Evolutionary conservation across 164 flowering plant genomes (phyloP).

Genomic region (Liriodendron chinense): DNA sequence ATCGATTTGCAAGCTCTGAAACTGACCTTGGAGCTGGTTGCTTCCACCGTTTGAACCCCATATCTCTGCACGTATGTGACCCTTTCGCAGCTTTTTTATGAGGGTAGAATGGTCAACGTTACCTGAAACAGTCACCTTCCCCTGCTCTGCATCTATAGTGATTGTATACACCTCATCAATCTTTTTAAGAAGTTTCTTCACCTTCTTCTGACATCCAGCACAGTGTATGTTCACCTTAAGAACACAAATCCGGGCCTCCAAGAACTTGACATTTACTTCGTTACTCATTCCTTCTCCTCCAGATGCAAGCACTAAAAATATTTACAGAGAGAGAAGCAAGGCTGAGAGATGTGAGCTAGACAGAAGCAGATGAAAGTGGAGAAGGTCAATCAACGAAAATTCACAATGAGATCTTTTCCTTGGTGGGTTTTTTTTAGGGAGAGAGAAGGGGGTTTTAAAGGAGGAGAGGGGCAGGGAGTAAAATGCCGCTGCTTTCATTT

Average conservation of each 20-base stretch:
- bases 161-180: constrained; percentile 85
- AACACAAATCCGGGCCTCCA: constrained; percentile 80
- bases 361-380: background rate
- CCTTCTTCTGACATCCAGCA: constrained; percentile 80
- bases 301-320: background rate
- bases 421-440: background rate
- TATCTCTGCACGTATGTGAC: constrained; percentile 76
- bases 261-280: constrained; percentile 63
- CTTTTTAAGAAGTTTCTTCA: constrained; percentile 76
- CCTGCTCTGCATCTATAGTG: constrained; percentile 69
- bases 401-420: background rate
- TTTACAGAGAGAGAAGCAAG: background rate
- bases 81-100: constrained; percentile 70
- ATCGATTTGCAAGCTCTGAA: constrained; percentile 62
- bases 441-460: background rate
- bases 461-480: background rate
- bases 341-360: background rate
- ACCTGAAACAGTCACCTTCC: constrained; percentile 86
- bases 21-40: constrained; percentile 44
- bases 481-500: background rate
- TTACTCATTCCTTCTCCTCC: constrained; percentile 48
- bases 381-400: background rate
- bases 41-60: constrained; percentile 55
- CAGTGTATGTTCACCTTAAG: constrained; percentile 87
- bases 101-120: constrained; percentile 61